Percentiles rank a stretch among this genome's conserved stretches.
phyloP scores from a whole-genome alignment of 1,284 basidiomycete genomes.

The Phenoliferia sp. region DNA sequence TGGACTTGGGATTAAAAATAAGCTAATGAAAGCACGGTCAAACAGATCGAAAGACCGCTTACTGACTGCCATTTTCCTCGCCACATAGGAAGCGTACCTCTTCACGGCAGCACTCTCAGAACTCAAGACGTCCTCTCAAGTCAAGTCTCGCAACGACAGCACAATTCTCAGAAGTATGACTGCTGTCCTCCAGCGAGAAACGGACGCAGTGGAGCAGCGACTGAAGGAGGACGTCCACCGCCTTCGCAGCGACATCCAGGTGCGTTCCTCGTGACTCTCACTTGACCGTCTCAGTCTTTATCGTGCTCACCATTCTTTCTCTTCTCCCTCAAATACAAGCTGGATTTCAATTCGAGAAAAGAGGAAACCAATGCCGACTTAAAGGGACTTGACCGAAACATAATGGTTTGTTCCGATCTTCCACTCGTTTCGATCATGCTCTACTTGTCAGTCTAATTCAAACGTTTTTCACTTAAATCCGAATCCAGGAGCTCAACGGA shows the following conservation, averaged over 20 bases:
- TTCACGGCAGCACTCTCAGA: conserved; percentile 92
- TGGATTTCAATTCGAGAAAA: conserved; percentile 92
- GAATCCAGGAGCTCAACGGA: conserved; percentile 68
- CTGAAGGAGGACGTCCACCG: conserved; percentile 89
- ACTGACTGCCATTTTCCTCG: background rate
- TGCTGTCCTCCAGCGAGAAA: conserved; percentile 73
- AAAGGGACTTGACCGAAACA: conserved; percentile 78
- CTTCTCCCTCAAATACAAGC: conserved; percentile 47
- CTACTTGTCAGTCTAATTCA: no score
- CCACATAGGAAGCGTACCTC: conserved; percentile 82
- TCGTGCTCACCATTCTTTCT: background rate
- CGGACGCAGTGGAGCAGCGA: conserved; percentile 79
- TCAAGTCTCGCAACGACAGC: conserved; percentile 78
- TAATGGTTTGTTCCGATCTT: conserved; percentile 60
- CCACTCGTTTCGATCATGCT: background rate
- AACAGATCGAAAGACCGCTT: no score
- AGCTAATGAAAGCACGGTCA: no score
- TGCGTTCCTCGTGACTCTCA: conserved; percentile 5
- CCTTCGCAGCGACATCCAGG: conserved; percentile 74
- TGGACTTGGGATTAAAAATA: conserved; percentile 20
- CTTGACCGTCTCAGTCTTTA: conserved; percentile 43
- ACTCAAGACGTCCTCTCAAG: conserved; percentile 77
- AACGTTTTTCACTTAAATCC: background rate
- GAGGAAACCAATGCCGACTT: conserved; percentile 84
- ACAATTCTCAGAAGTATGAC: conserved; percentile 71